phyloP scores from a whole-genome alignment of 1,139 yeast genomes.

The Taphrina communis region DNA sequence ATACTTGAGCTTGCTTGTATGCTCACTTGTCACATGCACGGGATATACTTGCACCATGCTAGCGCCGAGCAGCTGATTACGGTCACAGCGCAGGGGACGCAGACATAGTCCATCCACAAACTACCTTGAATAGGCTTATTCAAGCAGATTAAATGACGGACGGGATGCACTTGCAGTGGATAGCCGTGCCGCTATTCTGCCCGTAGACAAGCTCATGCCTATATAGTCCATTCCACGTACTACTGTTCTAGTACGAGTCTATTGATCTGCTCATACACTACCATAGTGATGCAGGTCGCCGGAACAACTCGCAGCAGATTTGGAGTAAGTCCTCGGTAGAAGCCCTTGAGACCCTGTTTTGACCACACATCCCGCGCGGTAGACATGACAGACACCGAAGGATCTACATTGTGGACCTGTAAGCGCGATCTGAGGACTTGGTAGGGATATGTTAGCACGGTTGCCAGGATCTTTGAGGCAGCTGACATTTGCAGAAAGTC shows the following conservation, averaged over 20 bases:
- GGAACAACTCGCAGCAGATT: slow-evolving; percentile 83
- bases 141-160: no score
- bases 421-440: slow-evolving; percentile 81
- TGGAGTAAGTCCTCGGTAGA: slow-evolving; percentile 82
- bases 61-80: no score
- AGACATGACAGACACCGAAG: slow-evolving; percentile 49
- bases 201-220: no score
- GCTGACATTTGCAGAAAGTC: slow-evolving; percentile 73
- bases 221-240: background rate
- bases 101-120: no score
- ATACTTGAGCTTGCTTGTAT: no score
- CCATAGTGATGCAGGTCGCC: slow-evolving; percentile 78
- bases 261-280: slow-evolving; percentile 66
- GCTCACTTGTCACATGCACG: no score
- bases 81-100: no score
- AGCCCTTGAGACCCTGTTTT: slow-evolving; percentile 63
- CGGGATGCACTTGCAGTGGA: no score
- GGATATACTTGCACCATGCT: no score
- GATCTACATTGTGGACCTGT: slow-evolving; percentile 58
- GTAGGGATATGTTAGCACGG: slow-evolving; percentile 75
- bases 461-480: slow-evolving; percentile 70
- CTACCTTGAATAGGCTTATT: no score
- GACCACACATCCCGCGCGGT: slow-evolving; percentile 53
- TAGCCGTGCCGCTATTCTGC: no score
- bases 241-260: background rate